Conservation (phyloP, 176 grass and related monocot species). For the Puya raimondii region DNA sequence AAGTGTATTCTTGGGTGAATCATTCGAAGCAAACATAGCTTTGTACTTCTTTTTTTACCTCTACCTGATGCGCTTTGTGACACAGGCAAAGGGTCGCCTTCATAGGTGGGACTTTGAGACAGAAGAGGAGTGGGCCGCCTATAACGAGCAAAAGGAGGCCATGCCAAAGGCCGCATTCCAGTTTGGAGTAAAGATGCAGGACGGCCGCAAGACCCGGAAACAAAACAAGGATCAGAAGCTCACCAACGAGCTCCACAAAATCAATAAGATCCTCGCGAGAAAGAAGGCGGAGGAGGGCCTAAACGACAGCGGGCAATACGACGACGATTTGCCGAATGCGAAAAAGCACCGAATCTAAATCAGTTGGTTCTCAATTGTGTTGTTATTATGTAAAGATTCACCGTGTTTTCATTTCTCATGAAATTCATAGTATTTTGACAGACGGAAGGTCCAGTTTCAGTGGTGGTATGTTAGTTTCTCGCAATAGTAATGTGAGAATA, state of each 20-base stretch:
- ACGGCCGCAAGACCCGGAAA: slow-evolving; percentile 88
- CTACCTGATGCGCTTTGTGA: neutral
- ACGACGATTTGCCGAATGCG: slow-evolving; percentile 52
- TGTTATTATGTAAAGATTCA: no score
- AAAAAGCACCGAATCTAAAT: slow-evolving; percentile 68
- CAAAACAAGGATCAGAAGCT: slow-evolving; percentile 99
- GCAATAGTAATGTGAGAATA: no score
- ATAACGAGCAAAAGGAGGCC: slow-evolving; percentile 92
- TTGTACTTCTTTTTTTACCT: neutral
- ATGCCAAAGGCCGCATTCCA: slow-evolving; percentile 99
- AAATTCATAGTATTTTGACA: no score
- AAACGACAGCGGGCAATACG: slow-evolving; percentile 33
- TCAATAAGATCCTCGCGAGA: slow-evolving; percentile 85
- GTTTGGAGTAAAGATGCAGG: slow-evolving; percentile 98
- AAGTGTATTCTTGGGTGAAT: neutral
- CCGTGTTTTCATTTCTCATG: no score
- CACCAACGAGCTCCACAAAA: slow-evolving; percentile 90
- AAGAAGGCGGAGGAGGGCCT: slow-evolving; percentile 79
- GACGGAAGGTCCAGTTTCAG: no score
- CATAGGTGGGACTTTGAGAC: slow-evolving; percentile 99
- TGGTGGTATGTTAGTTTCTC: no score
- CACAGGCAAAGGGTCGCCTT: slow-evolving; percentile 92
- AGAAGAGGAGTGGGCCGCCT: slow-evolving; percentile 92
- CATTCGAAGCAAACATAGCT: neutral
- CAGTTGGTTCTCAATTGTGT: no score